phyloP scores from a whole-genome alignment of 495 filamentous ascomycete species.

The Lophiotrema nucula region DNA sequence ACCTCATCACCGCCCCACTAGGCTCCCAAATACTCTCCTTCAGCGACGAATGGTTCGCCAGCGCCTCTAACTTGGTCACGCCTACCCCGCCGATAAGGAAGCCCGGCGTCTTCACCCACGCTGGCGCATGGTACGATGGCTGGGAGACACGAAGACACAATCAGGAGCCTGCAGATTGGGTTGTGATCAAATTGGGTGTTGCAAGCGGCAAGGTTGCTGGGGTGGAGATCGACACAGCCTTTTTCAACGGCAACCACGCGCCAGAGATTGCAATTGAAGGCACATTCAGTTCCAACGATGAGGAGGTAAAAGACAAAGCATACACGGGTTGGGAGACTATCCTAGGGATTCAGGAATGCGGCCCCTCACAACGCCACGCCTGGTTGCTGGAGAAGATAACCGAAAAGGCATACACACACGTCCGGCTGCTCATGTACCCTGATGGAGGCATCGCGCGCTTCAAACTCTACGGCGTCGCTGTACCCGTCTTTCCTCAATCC shows the following conservation, averaged over 20 bases:
- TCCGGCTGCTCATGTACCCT: constrained; percentile 84
- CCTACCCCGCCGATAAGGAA: constrained; percentile 71
- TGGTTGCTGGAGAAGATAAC: constrained; percentile 68
- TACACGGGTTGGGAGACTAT: constrained; percentile 70
- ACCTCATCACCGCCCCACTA: constrained; percentile 73
- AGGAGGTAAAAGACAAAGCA: constrained; percentile 52
- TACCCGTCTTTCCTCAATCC: constrained; percentile 67
- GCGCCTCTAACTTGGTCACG: constrained; percentile 74
- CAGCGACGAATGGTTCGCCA: constrained; percentile 89
- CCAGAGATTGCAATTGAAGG: constrained; percentile 81
- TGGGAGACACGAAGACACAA: constrained; percentile 95
- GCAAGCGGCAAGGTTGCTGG: constrained; percentile 72
- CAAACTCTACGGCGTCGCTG: constrained; percentile 73
- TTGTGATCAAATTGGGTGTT: constrained; percentile 76
- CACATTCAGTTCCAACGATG: constrained; percentile 53
- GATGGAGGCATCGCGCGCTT: constrained; percentile 93
- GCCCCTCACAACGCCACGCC: constrained; percentile 70
- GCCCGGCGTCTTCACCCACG: constrained; percentile 77
- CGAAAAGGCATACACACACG: constrained; percentile 74
- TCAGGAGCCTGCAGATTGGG: constrained; percentile 74
- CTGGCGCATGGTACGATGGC: constrained; percentile 92
- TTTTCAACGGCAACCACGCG: constrained; percentile 85
- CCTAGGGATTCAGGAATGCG: constrained; percentile 66
- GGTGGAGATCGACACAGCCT: constrained; percentile 82
- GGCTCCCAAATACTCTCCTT: constrained; percentile 71